Evolutionary conservation across 345 rosid genomes (phyloP).

Genomic region (Gossypium arboreum): DNA sequence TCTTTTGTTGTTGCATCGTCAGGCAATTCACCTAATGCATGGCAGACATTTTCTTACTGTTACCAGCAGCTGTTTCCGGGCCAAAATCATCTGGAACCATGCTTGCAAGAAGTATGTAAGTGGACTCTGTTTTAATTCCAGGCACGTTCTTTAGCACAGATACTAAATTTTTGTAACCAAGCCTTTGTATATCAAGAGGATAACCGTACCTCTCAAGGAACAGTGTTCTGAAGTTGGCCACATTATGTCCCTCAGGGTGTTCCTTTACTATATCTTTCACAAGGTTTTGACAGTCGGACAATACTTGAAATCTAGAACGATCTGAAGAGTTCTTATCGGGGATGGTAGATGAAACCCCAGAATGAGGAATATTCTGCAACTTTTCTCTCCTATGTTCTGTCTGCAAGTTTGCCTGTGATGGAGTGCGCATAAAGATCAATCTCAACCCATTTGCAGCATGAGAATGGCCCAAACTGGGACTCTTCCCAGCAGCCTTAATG

Average conservation of each 20-base stretch:
- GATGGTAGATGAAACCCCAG: slow-evolving; percentile 33
- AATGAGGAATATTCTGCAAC: slow-evolving; percentile 30
- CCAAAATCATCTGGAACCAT: slow-evolving; percentile 14
- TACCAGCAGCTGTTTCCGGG: slow-evolving; percentile 7
- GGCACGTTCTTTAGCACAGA: slow-evolving; percentile 45
- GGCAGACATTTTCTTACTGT: slow-evolving; percentile 6
- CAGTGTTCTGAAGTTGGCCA: slow-evolving; percentile 38
- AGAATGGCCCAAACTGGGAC: slow-evolving; percentile 24
- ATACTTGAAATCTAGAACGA: slow-evolving; percentile 38
- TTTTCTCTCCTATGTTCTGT: slow-evolving; percentile 25
- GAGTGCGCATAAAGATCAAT: slow-evolving; percentile 34
- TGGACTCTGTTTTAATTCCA: slow-evolving; percentile 48
- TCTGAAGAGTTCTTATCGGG: slow-evolving; percentile 25
- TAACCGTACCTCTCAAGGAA: slow-evolving; percentile 52
- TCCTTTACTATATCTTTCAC: slow-evolving; percentile 40
- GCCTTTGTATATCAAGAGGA: slow-evolving; percentile 42
- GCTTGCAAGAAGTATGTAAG: slow-evolving; percentile 35
- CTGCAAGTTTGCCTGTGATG: slow-evolving; percentile 21
- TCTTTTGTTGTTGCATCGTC: slow-evolving; percentile 27
- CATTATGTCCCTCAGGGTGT: slow-evolving; percentile 51
- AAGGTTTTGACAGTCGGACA: slow-evolving; percentile 56
- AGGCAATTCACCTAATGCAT: slow-evolving; percentile 16
- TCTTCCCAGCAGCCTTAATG: slow-evolving; percentile 19
- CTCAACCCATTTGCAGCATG: slow-evolving; percentile 39
- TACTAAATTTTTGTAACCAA: slow-evolving; percentile 52